phyloP scores from a whole-genome alignment of 805 yeast species.

The Kodamaea nitidulidarum region DNA sequence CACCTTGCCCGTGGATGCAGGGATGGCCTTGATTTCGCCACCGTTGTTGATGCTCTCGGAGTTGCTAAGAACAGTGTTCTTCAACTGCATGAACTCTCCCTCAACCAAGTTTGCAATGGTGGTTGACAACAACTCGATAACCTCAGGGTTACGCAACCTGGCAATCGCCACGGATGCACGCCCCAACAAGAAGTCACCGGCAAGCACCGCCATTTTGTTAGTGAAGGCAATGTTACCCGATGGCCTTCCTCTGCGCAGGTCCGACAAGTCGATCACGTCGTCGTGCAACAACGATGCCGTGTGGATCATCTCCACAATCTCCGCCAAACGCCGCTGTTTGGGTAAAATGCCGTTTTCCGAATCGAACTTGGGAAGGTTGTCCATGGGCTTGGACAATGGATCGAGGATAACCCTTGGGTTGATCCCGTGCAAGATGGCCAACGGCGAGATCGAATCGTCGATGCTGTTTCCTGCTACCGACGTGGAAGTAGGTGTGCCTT shows the following conservation, averaged over 20 bases:
- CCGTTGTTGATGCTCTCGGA: slow-evolving; percentile 47
- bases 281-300: slow-evolving; percentile 94
- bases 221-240: slow-evolving; percentile 92
- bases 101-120: slow-evolving; percentile 96
- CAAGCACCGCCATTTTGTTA: slow-evolving; percentile 95
- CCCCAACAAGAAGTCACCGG: slow-evolving; percentile 93
- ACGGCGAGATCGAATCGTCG: slow-evolving; percentile 69
- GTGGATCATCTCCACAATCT: slow-evolving; percentile 97
- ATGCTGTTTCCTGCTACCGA: slow-evolving; percentile 59
- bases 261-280: slow-evolving; percentile 91
- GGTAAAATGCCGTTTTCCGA: slow-evolving; percentile 78
- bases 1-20: slow-evolving; percentile 58
- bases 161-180: slow-evolving; percentile 96
- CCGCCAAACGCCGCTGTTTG: slow-evolving; percentile 92
- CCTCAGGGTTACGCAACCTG: slow-evolving; percentile 92
- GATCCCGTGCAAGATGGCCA: slow-evolving; percentile 81
- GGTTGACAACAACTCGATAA: slow-evolving; percentile 89
- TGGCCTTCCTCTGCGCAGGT: slow-evolving; percentile 84
- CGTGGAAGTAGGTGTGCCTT: slow-evolving; percentile 51
- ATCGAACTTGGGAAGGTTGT: slow-evolving; percentile 56
- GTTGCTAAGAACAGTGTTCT: slow-evolving; percentile 69
- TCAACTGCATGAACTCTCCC: slow-evolving; percentile 98
- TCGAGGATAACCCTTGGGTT: slow-evolving; percentile 79
- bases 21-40: slow-evolving; percentile 43
- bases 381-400: slow-evolving; percentile 81